A percentile compares a stretch with the other conserved stretches of the same genome.
These are phyloP conservation scores for Aspergillus egyptiacus DNA, from an alignment of 495 filamentous ascomycete species.

Conservation along the genomic window DNA sequence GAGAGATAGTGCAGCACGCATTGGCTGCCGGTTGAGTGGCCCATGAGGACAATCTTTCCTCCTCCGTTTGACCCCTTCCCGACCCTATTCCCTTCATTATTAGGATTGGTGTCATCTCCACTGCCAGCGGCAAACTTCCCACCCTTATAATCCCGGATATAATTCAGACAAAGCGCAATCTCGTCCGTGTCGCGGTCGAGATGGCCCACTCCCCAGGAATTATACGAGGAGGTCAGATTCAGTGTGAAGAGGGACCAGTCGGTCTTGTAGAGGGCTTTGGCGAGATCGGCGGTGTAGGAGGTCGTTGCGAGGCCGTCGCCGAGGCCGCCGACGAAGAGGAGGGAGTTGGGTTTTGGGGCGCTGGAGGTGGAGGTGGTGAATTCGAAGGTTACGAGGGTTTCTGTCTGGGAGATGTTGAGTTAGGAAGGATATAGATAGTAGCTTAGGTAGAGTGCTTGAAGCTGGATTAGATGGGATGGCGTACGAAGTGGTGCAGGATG, in stretches of 20 bases:
- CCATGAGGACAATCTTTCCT: constrained; percentile 70
- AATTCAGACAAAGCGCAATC: constrained; percentile 61
- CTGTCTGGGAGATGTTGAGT: constrained; percentile 26
- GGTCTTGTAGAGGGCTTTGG: constrained; percentile 48
- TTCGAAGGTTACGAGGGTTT: constrained; percentile 44
- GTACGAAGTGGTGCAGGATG: constrained; percentile 51
- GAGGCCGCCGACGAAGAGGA: constrained; percentile 79
- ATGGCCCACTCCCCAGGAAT: constrained; percentile 64
- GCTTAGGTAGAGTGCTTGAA: background rate
- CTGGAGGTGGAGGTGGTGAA: constrained; percentile 25
- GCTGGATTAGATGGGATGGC: background rate
- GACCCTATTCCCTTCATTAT: background rate
- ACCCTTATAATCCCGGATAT: constrained; percentile 50
- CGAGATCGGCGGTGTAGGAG: constrained; percentile 51
- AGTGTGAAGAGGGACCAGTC: constrained; percentile 57
- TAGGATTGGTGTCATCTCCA: background rate
- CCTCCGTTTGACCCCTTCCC: constrained; percentile 17
- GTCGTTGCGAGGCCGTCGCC: constrained; percentile 71
- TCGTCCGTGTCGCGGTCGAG: constrained; percentile 70
- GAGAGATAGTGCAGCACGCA: constrained; percentile 71
- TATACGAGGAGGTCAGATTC: constrained; percentile 58
- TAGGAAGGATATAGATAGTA: background rate
- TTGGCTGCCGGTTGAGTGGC: constrained; percentile 81
- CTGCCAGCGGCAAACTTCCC: constrained; percentile 21
- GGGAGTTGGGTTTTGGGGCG: constrained; percentile 49